phyloP scores from a whole-genome alignment of 2,329 filamentous ascomycete genomes.

The Monilinia polystroma region DNA sequence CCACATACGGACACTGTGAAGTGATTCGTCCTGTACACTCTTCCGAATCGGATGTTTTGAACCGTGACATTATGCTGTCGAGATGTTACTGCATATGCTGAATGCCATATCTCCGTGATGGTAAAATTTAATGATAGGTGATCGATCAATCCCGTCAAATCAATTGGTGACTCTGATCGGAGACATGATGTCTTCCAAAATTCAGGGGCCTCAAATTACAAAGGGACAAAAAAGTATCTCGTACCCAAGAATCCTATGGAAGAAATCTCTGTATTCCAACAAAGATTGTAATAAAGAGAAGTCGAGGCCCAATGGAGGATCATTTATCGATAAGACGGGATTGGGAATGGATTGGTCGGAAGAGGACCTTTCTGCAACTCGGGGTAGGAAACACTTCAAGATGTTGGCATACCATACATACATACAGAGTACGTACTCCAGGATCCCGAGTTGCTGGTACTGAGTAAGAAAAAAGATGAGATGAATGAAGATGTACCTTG shows the following conservation, averaged over 20 bases:
- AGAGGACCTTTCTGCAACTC: slow-evolving; percentile 7
- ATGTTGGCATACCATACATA: not conserved
- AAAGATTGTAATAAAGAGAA: too few species aligned
- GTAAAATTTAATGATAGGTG: not conserved
- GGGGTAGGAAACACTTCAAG: not conserved
- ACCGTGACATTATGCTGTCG: too few species aligned
- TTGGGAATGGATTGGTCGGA: not conserved
- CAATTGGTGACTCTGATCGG: not conserved
- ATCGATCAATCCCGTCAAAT: not conserved
- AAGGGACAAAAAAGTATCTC: not conserved
- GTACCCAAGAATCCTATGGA: too few species aligned
- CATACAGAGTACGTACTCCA: too few species aligned
- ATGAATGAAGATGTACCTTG: too few species aligned
- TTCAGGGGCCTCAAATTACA: not conserved
- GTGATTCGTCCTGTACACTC: not conserved
- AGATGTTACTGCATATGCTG: slow-evolving; percentile 15
- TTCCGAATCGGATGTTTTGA: not conserved
- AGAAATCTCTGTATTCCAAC: too few species aligned
- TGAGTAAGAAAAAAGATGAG: not conserved
- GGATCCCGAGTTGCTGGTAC: slow-evolving; percentile 1
- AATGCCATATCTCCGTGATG: not conserved
- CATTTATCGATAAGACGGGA: not conserved
- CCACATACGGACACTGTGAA: not conserved
- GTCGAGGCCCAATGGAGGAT: too few species aligned
- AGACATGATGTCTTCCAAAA: not conserved